Evolutionary conservation across 192 early-diverging fungal genomes (phyloP).

Genomic region (Umbelopsis sp.): DNA sequence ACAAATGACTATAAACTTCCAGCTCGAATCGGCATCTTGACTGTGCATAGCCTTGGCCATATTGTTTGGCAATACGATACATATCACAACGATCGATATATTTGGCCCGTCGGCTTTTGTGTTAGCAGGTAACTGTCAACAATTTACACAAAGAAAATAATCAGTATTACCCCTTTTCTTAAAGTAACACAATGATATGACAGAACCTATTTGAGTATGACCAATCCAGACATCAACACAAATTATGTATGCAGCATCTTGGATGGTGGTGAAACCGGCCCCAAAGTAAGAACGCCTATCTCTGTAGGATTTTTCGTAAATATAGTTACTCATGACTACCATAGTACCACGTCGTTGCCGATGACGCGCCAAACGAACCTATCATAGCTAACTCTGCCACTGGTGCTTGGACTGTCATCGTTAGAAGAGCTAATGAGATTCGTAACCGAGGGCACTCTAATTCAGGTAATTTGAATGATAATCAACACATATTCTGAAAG

Average conservation of each 20-base stretch:
- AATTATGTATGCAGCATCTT: slow-evolving; percentile 76
- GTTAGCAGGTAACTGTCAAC: slow-evolving; percentile 46
- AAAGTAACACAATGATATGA: not conserved
- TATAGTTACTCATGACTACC: not conserved
- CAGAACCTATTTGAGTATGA: slow-evolving; percentile 61
- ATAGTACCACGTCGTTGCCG: slow-evolving; percentile 81
- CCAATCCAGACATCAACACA: slow-evolving; percentile 46
- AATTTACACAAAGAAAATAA: not conserved
- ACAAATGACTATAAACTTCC: slow-evolving; percentile 76
- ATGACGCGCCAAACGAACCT: slow-evolving; percentile 73
- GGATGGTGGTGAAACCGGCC: slow-evolving; percentile 76
- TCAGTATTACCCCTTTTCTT: not conserved
- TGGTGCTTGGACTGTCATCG: slow-evolving; percentile 87
- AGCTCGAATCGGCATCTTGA: slow-evolving; percentile 77
- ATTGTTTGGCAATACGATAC: slow-evolving; percentile 73
- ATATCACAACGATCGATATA: slow-evolving; percentile 93
- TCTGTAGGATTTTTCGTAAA: not conserved
- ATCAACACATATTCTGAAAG: not conserved
- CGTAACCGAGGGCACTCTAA: slow-evolving; percentile 80
- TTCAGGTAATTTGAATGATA: slow-evolving; percentile 44
- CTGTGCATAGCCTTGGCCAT: slow-evolving; percentile 68
- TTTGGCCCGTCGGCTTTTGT: slow-evolving; percentile 91
- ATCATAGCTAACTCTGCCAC: slow-evolving; percentile 84
- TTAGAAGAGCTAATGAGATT: slow-evolving; percentile 82
- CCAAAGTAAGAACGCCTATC: slow-evolving; percentile 37